Conservation (phyloP, 2,329 filamentous ascomycete species). For the Fusarium duplospermum region DNA sequence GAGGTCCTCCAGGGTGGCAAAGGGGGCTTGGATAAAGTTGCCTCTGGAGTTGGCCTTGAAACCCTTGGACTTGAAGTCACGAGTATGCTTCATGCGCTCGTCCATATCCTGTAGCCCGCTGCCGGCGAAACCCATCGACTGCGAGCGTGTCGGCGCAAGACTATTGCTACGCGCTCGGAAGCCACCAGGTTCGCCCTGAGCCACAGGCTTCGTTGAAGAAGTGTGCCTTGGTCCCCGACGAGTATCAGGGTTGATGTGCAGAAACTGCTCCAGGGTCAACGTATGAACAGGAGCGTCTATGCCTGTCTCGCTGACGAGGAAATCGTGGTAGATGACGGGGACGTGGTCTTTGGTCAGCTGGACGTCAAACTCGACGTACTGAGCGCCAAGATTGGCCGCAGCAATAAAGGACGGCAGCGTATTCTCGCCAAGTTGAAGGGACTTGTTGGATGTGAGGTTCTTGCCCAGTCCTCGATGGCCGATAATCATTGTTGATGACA, state of each 20-base stretch:
- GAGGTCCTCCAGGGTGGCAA: constrained; percentile 93
- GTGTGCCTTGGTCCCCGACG: constrained; percentile 28
- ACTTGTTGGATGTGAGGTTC: constrained; percentile 85
- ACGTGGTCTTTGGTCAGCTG: constrained; percentile 99
- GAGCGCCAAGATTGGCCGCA: constrained; percentile 89
- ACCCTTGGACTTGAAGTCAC: constrained; percentile 92
- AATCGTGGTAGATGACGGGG: constrained; percentile 98
- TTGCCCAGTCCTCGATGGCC: constrained; percentile 85
- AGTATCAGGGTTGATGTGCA: constrained; percentile 80
- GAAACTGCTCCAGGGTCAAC: constrained; percentile 92
- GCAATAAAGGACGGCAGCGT: constrained; percentile 96
- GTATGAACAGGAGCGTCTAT: constrained; percentile 97
- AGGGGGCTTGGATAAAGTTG: constrained; percentile 94
- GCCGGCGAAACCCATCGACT: constrained; percentile 66
- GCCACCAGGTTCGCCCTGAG: constrained; percentile 49
- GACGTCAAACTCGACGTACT: constrained; percentile 84
- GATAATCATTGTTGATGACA: constrained; percentile 86
- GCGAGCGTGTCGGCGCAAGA: constrained; percentile 60
- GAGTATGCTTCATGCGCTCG: constrained; percentile 96
- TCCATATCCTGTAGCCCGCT: constrained; percentile 58
- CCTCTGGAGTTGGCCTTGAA: constrained; percentile 96
- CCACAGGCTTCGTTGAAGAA: constrained; percentile 17
- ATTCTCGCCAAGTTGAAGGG: constrained; percentile 94
- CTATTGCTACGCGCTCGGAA: constrained; percentile 52
- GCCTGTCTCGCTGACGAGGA: constrained; percentile 95